Conservation (phyloP, 2,329 filamentous ascomycete genomes). For the Phoma sp. region DNA sequence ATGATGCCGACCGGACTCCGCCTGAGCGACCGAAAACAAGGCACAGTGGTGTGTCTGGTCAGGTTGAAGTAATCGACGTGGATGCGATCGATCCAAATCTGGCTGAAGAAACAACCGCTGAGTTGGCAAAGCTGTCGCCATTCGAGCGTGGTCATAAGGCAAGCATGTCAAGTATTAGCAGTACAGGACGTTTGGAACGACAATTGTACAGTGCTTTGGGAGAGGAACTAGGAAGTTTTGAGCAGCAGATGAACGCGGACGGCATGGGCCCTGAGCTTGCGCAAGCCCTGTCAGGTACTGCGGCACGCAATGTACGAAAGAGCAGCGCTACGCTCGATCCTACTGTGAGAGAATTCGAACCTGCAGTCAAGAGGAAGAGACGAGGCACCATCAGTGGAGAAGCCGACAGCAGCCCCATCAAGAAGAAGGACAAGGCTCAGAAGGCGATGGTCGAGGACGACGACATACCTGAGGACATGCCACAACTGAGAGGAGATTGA, state of each 20-base stretch:
- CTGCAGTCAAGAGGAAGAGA: conserved; percentile 38
- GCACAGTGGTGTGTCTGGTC: background rate
- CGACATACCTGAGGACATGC: conserved; percentile 5
- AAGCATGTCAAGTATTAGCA: conserved; percentile 38
- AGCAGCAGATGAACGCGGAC: conserved; percentile 19
- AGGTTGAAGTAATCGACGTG: conserved; percentile 31
- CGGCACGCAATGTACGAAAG: conserved; percentile 5
- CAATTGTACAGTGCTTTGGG: conserved; percentile 41
- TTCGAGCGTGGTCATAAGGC: conserved; percentile 33
- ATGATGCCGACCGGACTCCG: background rate
- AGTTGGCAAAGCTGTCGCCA: conserved; percentile 15
- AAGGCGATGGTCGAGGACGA: background rate
- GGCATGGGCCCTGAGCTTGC: conserved; percentile 24
- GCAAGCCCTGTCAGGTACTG: conserved; percentile 7
- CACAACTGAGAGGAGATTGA: conserved; percentile 19
- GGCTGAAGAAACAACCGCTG: conserved; percentile 1
- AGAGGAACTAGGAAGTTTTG: conserved; percentile 36
- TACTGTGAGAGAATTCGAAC: conserved; percentile 21
- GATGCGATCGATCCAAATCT: conserved; percentile 26
- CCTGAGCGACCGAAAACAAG: conserved; percentile 1
- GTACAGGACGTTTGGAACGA: conserved; percentile 34
- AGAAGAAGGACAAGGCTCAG: conserved; percentile 33
- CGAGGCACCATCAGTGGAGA: conserved; percentile 28
- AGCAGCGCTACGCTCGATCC: conserved; percentile 7
- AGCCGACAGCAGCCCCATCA: conserved; percentile 26